Evolutionary conservation across 2,329 filamentous ascomycete species (phyloP).

Genomic region (Aureobasidium sp.): DNA sequence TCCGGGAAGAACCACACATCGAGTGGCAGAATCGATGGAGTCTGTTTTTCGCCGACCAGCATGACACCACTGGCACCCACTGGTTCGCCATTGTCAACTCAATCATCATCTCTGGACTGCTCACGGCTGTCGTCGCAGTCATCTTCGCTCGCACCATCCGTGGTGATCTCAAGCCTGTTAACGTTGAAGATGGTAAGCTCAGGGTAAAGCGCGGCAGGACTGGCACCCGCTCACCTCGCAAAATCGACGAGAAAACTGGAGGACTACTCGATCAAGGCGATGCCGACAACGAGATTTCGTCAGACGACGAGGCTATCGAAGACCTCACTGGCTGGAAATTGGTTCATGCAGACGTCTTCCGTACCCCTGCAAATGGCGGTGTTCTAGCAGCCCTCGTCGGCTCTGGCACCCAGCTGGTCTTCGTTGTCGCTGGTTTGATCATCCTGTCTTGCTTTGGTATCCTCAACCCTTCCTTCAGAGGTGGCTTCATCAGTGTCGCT

Average conservation of each 20-base stretch:
- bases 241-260: conserved; percentile 46
- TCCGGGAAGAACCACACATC: conserved; percentile 68
- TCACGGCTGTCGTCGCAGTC: conserved; percentile 71
- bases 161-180: conserved; percentile 60
- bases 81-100: conserved; percentile 87
- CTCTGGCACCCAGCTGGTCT: conserved; percentile 77
- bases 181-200: conserved; percentile 57
- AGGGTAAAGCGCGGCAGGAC: conserved; percentile 32
- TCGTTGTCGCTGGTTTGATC: conserved; percentile 67
- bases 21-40: conserved; percentile 85
- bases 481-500: conserved; percentile 77
- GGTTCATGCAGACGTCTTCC: conserved; percentile 80
- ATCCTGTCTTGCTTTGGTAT: conserved; percentile 63
- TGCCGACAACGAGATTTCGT: conserved; percentile 23
- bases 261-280: conserved; percentile 49
- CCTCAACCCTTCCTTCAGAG: conserved; percentile 80
- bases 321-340: conserved; percentile 84
- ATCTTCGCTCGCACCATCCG: conserved; percentile 71
- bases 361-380: conserved; percentile 59
- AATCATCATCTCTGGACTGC: conserved; percentile 67
- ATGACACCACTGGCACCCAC: conserved; percentile 71
- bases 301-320: conserved; percentile 65
- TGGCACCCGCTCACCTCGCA: conserved; percentile 32
- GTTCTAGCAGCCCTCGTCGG: conserved; percentile 73
- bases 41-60: conserved; percentile 80